A percentile compares a stretch with the other conserved stretches of the same genome.
Evolutionary conservation across 140 eudicot species (phyloP).

Genomic region (Oenanthe javanica): DNA sequence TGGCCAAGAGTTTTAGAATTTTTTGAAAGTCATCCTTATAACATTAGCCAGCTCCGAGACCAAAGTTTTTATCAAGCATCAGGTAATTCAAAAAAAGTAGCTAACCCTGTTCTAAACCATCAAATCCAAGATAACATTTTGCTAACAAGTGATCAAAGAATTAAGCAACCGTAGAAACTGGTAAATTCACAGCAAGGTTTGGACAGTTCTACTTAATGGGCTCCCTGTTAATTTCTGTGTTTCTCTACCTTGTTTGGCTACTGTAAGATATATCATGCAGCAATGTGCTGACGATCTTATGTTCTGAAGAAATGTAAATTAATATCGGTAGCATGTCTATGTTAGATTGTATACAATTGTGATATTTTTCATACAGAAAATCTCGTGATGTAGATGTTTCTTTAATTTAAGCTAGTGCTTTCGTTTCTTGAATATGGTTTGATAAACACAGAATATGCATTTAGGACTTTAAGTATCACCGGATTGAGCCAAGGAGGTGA

Average conservation of each 20-base stretch:
- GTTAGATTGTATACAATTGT: background rate
- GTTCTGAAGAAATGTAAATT: background rate
- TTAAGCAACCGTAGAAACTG: background rate
- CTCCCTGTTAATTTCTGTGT: background rate
- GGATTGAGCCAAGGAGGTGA: too few species aligned
- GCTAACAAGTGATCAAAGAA: background rate
- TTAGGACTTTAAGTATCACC: too few species aligned
- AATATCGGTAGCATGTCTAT: background rate
- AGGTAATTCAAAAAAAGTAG: background rate
- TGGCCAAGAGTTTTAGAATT: conserved; percentile 53
- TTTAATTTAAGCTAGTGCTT: background rate
- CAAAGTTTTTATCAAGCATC: conserved; percentile 4
- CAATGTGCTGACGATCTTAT: background rate
- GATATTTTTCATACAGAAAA: background rate
- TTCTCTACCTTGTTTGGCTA: background rate
- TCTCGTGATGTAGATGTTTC: background rate
- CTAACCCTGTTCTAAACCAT: background rate
- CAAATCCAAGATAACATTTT: background rate
- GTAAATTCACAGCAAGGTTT: background rate
- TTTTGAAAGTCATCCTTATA: background rate
- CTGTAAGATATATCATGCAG: background rate
- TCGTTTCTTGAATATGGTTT: background rate
- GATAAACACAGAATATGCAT: background rate
- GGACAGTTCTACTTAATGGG: background rate
- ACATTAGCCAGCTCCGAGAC: conserved; percentile 13